Base-by-base conservation (phyloP, 257 asterid species). In the Solanum chilense region DNA sequence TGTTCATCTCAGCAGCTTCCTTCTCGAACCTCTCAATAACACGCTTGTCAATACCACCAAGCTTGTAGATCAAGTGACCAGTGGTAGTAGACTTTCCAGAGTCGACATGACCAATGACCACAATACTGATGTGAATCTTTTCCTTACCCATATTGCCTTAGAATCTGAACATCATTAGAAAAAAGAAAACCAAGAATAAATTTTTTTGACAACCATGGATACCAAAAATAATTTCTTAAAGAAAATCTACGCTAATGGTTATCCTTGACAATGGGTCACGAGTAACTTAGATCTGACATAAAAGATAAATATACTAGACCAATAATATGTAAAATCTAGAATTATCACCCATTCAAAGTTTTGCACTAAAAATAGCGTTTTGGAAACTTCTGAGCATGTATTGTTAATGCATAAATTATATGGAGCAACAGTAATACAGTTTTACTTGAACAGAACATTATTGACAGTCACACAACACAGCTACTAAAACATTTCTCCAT, bases 1-100 rank as follows among this genome's bases (percentile, higher is more conserved):
- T 94, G 93, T 94, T 94, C 98, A 94, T 94, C 89, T 94, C 98
- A 87, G 96, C 96, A 58, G 95, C 98, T 84, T 95, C 98, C 91
- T 95, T 95, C 93, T 95, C 98, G 3, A 95, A 95, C 91, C 98
- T 94, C 90, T 94, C 96, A 73, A 93, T 94, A 44, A 93, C 98
- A 92, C 97, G 97, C 91, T 94, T 94, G 91, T 94, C 98, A 87
- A 94, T 94, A 64, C 98, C 98, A 42, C 98, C 97, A 87, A 95
- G 95, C 95, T 95, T 95, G 91, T 95, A 95, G 90, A 95, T 91
- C 90, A 91, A 90, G 87, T 91, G 93, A 14, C 93, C 93, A 56
- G 93, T 91, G 10, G 92, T 91, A 44, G 93, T 91, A 0, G 93
- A 91, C 87, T 91, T 91, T 9, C 93, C 92, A 58, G 91, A 90